phyloP scores from a whole-genome alignment of 1,284 basidiomycete species.

The Sphagnurus paluster region DNA sequence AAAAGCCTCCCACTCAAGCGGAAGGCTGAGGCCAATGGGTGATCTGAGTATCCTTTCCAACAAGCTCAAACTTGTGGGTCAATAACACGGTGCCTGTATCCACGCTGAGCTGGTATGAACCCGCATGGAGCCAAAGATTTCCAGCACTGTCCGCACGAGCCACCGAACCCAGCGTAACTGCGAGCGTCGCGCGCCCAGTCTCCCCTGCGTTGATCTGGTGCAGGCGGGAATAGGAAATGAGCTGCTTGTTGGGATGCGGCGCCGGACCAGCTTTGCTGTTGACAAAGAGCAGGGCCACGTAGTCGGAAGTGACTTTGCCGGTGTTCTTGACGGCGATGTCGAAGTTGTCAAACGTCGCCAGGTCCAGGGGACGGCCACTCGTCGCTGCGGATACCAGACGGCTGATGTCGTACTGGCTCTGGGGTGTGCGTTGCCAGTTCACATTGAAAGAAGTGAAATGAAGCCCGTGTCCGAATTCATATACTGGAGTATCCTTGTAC shows the following conservation, averaged over 20 bases:
- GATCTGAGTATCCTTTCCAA: conserved; percentile 40
- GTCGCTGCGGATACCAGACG: conserved; percentile 32
- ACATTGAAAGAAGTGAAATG: conserved; percentile 53
- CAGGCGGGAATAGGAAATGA: conserved; percentile 50
- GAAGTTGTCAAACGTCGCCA: conserved; percentile 49
- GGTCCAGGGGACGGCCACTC: conserved; percentile 36
- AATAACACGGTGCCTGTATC: conserved; percentile 38
- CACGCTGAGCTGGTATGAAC: conserved; percentile 45
- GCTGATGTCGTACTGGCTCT: conserved; percentile 40
- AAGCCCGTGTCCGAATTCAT: conserved; percentile 51
- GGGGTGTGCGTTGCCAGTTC: conserved; percentile 34
- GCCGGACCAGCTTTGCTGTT: conserved; percentile 47
- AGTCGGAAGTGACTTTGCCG: conserved; percentile 51
- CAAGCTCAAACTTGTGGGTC: conserved; percentile 41
- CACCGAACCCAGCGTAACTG: conserved; percentile 49
- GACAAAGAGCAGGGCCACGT: conserved; percentile 54
- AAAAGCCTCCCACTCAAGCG: no score
- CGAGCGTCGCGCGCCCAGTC: conserved; percentile 37
- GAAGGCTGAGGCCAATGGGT: conserved; percentile 36
- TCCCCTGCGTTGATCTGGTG: conserved; percentile 38
- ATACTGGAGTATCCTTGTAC: conserved; percentile 51
- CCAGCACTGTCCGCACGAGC: conserved; percentile 50
- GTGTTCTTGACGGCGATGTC: conserved; percentile 47
- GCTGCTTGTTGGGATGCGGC: conserved; percentile 52
- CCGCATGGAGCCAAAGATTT: conserved; percentile 47